phyloP scores from a whole-genome alignment of 805 yeast genomes.

The Cyberlindnera maclurae region DNA sequence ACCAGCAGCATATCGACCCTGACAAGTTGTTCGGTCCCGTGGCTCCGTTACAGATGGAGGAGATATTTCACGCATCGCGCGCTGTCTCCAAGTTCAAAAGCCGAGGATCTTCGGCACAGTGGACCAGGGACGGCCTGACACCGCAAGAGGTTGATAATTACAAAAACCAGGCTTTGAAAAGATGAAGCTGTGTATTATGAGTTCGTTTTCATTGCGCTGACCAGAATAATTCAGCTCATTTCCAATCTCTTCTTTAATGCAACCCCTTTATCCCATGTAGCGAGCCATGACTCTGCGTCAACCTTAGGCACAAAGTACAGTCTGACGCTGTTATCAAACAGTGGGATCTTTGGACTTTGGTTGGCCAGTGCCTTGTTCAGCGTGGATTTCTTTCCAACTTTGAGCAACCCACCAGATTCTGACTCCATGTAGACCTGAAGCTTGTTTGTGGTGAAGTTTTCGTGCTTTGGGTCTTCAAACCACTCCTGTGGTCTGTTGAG shows the following conservation, averaged over 20 bases:
- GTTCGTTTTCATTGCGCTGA: neutral
- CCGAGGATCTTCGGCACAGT: constrained; percentile 41
- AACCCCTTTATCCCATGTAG: constrained; percentile 53
- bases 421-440: constrained; percentile 81
- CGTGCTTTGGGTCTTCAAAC: constrained; percentile 54
- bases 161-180: constrained; percentile 24
- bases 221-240: neutral
- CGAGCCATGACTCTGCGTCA: constrained; percentile 58
- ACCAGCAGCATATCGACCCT: constrained; percentile 54
- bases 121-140: constrained; percentile 41
- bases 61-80: constrained; percentile 46
- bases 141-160: constrained; percentile 41
- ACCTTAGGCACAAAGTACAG: constrained; percentile 74
- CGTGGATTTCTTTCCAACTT: constrained; percentile 71
- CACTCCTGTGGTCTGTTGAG: constrained; percentile 62
- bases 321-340: constrained; percentile 67
- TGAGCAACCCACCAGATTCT: constrained; percentile 72
- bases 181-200: constrained; percentile 2
- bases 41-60: constrained; percentile 61
- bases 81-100: constrained; percentile 45
- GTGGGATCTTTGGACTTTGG: constrained; percentile 58
- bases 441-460: constrained; percentile 48
- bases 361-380: constrained; percentile 58
- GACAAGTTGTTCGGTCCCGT: constrained; percentile 67
- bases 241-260: constrained; percentile 43